phyloP scores from a whole-genome alignment of 75 land plant genomes.

The Gnetum montanum region DNA sequence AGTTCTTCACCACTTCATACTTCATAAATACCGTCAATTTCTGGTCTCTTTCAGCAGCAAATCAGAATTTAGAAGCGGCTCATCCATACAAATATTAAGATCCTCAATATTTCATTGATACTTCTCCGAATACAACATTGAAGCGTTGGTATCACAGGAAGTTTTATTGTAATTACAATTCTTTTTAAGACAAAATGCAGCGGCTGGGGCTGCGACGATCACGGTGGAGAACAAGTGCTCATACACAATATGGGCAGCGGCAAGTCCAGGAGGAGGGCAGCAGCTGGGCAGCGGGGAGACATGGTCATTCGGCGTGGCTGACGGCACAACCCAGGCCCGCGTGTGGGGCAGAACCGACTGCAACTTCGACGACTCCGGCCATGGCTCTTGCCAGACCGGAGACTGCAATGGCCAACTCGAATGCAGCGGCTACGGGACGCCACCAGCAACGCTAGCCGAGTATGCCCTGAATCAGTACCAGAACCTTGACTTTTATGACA shows the following conservation, averaged over 20 bases:
- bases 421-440: conserved; percentile 52
- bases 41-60: no score
- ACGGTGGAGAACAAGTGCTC: not conserved
- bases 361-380: conserved; percentile 16
- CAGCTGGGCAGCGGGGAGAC: not conserved
- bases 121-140: no score
- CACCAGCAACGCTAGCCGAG: conserved; percentile 46
- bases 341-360: conserved; percentile 67
- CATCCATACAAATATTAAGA: no score
- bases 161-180: no score
- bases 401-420: conserved; percentile 45
- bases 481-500: not conserved
- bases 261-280: not conserved
- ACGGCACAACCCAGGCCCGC: conserved; percentile 27
- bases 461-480: not conserved
- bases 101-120: no score
- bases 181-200: no score
- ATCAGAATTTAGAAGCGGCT: no score
- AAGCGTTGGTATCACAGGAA: no score
- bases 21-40: no score
- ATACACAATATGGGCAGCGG: not conserved
- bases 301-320: not conserved
- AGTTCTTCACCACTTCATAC: no score
- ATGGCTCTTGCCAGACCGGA: conserved; percentile 36
- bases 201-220: not conserved